These are phyloP conservation scores for Earliella scabrosa DNA, from an alignment of 1,284 basidiomycete genomes.

Conservation along the genomic window DNA sequence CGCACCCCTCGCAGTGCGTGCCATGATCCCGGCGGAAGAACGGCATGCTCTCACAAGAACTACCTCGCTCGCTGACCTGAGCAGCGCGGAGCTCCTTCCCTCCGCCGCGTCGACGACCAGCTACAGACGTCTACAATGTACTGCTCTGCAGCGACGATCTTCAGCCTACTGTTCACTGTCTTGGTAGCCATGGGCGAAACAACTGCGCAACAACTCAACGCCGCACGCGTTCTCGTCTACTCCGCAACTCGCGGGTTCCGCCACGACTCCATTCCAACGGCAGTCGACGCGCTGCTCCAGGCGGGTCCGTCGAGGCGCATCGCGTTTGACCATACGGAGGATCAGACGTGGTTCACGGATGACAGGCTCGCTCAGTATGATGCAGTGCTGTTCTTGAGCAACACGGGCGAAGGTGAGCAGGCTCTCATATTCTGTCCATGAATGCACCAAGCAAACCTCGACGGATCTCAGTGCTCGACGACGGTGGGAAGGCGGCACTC, in stretches of 20 bases:
- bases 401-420: conserved; percentile 64
- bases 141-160: neutral
- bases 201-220: conserved; percentile 3
- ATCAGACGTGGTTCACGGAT: conserved; percentile 60
- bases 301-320: conserved; percentile 51
- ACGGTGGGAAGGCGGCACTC: conserved; percentile 61
- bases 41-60: too few species aligned
- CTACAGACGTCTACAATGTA: too few species aligned
- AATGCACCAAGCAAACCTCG: neutral
- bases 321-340: conserved; percentile 70
- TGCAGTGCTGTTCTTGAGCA: conserved; percentile 72
- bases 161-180: neutral
- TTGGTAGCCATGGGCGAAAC: neutral
- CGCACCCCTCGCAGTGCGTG: too few species aligned
- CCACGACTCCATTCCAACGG: conserved; percentile 81
- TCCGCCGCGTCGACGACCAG: too few species aligned
- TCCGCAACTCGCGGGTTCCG: conserved; percentile 58
- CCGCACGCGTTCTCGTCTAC: conserved; percentile 49
- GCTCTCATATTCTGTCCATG: neutral
- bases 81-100: too few species aligned
- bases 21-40: too few species aligned
- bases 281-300: conserved; percentile 57
- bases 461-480: conserved; percentile 58
- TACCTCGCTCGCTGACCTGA: too few species aligned
- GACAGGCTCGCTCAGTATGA: conserved; percentile 62